These are phyloP conservation scores for Orbilia ellipsospora DNA, from an alignment of 2,329 filamentous ascomycete species.

Conservation along the genomic window DNA sequence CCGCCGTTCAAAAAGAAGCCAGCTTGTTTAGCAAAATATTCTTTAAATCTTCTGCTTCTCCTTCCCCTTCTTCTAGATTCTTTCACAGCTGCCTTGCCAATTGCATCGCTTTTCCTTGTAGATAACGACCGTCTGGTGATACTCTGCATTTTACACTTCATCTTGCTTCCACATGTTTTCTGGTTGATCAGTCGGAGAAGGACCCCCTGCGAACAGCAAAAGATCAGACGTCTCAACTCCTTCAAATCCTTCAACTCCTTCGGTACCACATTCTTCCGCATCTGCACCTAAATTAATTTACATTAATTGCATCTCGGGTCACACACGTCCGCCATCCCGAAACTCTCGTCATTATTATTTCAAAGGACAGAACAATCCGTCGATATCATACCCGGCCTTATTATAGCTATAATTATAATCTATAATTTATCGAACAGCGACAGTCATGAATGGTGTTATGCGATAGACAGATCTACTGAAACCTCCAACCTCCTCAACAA, in stretches of 20 bases:
- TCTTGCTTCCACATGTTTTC: background rate
- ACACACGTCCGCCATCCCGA: background rate
- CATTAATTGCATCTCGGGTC: constrained; percentile 7
- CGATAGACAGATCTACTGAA: constrained; percentile 23
- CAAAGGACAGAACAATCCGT: background rate
- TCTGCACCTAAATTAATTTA: constrained; percentile 8
- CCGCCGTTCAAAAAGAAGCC: constrained; percentile 1
- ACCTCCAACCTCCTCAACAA: constrained; percentile 29
- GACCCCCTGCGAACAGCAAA: constrained; percentile 3
- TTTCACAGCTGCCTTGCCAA: constrained; percentile 1
- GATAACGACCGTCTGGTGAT: constrained; percentile 6
- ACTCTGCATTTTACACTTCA: background rate
- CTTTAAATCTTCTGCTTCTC: constrained; percentile 8
- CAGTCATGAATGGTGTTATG: background rate
- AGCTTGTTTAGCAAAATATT: background rate
- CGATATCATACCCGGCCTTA: background rate
- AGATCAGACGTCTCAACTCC: constrained; percentile 1
- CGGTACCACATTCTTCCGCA: constrained; percentile 9
- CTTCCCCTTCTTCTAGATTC: constrained; percentile 4
- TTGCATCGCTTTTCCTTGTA: background rate
- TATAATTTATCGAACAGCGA: background rate
- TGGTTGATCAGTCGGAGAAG: background rate
- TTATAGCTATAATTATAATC: background rate
- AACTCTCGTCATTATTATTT: background rate
- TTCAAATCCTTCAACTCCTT: background rate